Evolutionary conservation across 371 early-diverging fungal genomes (phyloP).

Genomic region (Mortierella sp.): DNA sequence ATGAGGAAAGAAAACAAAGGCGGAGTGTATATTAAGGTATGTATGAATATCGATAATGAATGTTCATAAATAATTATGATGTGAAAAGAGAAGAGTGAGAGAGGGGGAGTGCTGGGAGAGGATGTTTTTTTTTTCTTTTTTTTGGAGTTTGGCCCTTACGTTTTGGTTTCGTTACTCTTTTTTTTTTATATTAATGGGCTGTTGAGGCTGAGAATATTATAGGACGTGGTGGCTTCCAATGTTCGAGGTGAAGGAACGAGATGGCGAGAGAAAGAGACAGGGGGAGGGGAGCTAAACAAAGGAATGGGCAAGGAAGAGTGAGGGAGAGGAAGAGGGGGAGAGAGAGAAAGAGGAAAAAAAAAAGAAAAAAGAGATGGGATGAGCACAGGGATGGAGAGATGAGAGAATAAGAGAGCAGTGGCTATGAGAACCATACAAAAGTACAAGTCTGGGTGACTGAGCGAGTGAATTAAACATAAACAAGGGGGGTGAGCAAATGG

Average conservation of each 20-base stretch:
- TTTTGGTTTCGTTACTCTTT: background rate
- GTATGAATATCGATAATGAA: too few species aligned
- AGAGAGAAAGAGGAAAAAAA: background rate
- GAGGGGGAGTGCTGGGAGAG: background rate
- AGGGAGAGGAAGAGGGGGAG: background rate
- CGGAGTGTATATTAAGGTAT: too few species aligned
- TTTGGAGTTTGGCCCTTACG: constrained; percentile 6
- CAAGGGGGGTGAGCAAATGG: background rate
- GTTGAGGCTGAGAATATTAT: too few species aligned
- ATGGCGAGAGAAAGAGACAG: constrained; percentile 4
- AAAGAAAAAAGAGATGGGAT: background rate
- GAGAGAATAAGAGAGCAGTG: too few species aligned
- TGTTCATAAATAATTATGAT: too few species aligned
- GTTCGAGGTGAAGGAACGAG: background rate
- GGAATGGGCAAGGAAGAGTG: background rate
- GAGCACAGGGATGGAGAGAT: too few species aligned
- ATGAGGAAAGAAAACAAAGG: too few species aligned
- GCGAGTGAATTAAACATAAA: background rate
- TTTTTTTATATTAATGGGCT: background rate
- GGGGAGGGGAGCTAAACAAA: background rate
- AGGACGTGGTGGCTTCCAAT: too few species aligned
- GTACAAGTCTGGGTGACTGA: background rate
- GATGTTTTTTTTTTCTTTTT: background rate
- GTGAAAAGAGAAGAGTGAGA: background rate
- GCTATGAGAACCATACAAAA: background rate